phyloP scores from a whole-genome alignment of 495 filamentous ascomycete species.

The Tirmania nivea region DNA sequence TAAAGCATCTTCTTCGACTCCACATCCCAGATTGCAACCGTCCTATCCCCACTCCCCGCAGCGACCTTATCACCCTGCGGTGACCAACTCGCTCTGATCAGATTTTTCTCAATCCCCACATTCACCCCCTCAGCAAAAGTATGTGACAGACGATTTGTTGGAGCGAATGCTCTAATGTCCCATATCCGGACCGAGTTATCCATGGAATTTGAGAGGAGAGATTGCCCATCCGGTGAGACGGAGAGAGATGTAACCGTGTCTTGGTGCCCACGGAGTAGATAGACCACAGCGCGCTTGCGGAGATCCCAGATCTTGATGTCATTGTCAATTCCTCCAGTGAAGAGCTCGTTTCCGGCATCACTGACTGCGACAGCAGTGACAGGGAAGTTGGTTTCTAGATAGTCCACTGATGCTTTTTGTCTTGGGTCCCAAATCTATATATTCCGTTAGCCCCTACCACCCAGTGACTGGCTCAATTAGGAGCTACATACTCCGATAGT shows the following conservation, averaged over 20 bases:
- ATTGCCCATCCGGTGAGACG: constrained; percentile 78
- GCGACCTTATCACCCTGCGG: constrained; percentile 65
- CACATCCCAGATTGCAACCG: constrained; percentile 72
- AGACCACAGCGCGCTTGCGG: constrained; percentile 68
- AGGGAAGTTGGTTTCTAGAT: constrained; percentile 77
- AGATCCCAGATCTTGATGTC: constrained; percentile 88
- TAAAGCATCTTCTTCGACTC: constrained; percentile 69
- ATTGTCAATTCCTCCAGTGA: constrained; percentile 87
- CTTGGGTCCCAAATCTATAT: constrained; percentile 72
- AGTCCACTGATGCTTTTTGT: constrained; percentile 70
- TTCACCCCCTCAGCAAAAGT: constrained; percentile 70
- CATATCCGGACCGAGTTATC: constrained; percentile 85
- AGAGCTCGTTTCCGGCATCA: constrained; percentile 88
- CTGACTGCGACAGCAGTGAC: constrained; percentile 77
- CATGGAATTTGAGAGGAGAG: constrained; percentile 75
- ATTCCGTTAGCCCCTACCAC: constrained; percentile 2
- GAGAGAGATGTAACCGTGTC: constrained; percentile 81
- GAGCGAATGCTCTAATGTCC: constrained; percentile 91
- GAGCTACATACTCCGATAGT: constrained; percentile 41
- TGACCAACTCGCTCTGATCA: constrained; percentile 82
- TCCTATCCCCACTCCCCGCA: constrained; percentile 75
- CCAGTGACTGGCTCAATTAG: not conserved
- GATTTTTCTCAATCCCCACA: constrained; percentile 71
- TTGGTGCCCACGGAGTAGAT: constrained; percentile 69
- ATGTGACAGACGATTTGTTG: constrained; percentile 56